Conservation (phyloP, 306 rosid species). For the Vachellia pachyceras region DNA sequence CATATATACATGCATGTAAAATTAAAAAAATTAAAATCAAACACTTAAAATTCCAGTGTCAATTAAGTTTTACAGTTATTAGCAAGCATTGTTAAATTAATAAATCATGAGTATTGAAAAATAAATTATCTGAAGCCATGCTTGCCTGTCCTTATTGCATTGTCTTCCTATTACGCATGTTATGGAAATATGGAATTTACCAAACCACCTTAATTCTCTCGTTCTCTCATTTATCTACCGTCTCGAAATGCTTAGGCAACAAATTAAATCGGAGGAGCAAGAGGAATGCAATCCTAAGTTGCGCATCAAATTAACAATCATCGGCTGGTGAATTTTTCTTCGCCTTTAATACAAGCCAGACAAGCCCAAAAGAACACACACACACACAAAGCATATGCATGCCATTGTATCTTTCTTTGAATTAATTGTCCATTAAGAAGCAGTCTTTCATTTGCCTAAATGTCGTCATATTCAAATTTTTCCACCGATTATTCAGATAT, state of each 20-base stretch:
- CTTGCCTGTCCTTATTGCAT: background rate
- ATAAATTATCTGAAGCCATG: background rate
- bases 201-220: background rate
- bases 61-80: too few relatives aligned
- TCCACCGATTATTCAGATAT: background rate
- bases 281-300: constrained; percentile 36
- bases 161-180: background rate
- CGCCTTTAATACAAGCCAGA: constrained; percentile 38
- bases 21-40: too few relatives aligned
- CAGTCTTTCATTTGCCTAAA: background rate
- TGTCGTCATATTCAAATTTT: background rate
- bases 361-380: background rate
- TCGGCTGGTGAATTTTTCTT: constrained; percentile 36
- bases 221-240: background rate
- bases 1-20: too few relatives aligned
- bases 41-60: background rate
- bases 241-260: constrained; percentile 47
- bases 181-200: background rate
- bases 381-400: too few relatives aligned
- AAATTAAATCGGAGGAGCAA: too few relatives aligned
- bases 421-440: background rate
- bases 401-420: background rate
- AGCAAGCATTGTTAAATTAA: background rate
- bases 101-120: too few relatives aligned
- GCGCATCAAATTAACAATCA: constrained; percentile 21